Conservation (phyloP, 140 eudicot species). For the Flaveria floridana region DNA sequence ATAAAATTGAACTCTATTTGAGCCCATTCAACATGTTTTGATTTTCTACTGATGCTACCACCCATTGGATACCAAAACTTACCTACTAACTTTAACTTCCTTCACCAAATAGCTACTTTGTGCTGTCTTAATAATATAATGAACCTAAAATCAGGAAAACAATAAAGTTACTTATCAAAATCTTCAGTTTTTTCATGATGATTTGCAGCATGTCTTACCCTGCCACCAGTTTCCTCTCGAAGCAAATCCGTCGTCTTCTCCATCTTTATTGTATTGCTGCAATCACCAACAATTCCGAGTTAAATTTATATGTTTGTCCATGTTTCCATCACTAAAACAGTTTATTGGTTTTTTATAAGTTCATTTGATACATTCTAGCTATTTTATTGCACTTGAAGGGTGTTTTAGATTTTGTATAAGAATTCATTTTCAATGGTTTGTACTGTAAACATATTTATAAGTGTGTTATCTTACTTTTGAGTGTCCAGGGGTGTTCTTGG, state of each 20-base stretch:
- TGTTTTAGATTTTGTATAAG: slow-evolving; percentile 2
- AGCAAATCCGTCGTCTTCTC: slow-evolving; percentile 72
- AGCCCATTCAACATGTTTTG: too few relatives aligned
- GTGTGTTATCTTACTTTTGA: slow-evolving; percentile 44
- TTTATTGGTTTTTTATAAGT: not conserved
- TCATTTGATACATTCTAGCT: too few relatives aligned
- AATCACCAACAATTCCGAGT: slow-evolving; percentile 2
- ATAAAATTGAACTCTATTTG: too few relatives aligned
- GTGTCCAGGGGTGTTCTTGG: slow-evolving; percentile 46
- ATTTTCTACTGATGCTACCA: too few relatives aligned
- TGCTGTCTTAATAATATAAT: slow-evolving; percentile 47
- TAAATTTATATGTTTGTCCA: not conserved
- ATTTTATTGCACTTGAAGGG: not conserved
- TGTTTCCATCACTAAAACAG: not conserved
- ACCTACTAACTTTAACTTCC: slow-evolving; percentile 6
- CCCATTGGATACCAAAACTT: slow-evolving; percentile 1
- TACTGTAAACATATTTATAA: not conserved
- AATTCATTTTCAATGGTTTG: not conserved
- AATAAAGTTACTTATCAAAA: not conserved
- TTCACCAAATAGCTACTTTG: not conserved
- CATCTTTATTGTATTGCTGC: slow-evolving; percentile 50
- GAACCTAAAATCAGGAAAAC: slow-evolving; percentile 53
- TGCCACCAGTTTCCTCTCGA: slow-evolving; percentile 93
- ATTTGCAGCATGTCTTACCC: slow-evolving; percentile 40
- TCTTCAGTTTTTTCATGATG: not conserved